phyloP scores from a whole-genome alignment of 225 moss, liverwort and hornwort genomes.

The Polytrichum commune region DNA sequence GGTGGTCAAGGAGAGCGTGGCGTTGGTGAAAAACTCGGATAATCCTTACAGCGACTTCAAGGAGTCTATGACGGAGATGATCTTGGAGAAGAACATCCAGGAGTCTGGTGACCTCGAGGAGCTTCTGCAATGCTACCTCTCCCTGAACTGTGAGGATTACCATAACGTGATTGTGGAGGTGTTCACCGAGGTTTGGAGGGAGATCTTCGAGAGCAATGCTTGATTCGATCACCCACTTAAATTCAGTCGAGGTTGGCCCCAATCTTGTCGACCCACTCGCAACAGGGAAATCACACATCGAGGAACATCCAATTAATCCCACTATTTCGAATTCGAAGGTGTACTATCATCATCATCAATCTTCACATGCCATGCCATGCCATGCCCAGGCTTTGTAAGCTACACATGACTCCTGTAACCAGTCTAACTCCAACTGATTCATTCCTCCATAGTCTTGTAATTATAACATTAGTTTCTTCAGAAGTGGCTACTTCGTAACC shows the following conservation, averaged over 20 bases:
- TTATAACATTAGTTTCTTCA: too few relatives aligned
- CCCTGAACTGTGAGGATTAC: constrained; percentile 53
- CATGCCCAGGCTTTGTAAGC: too few relatives aligned
- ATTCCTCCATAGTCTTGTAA: too few relatives aligned
- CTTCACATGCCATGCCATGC: too few relatives aligned
- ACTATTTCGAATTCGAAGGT: too few relatives aligned
- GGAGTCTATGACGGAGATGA: constrained; percentile 72
- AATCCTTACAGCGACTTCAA: constrained; percentile 59
- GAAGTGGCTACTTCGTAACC: too few relatives aligned
- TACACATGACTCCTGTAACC: too few relatives aligned
- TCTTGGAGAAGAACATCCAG: constrained; percentile 64
- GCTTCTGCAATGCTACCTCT: constrained; percentile 53
- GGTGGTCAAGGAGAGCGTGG: constrained; percentile 58
- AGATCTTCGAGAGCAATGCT: constrained; percentile 36
- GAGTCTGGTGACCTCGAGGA: constrained; percentile 59
- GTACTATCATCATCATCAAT: too few relatives aligned
- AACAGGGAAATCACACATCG: too few relatives aligned
- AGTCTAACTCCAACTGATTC: too few relatives aligned
- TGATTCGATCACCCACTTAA: background rate
- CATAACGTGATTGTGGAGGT: constrained; percentile 64
- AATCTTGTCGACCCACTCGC: constrained; percentile 1
- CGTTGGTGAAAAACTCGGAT: constrained; percentile 58
- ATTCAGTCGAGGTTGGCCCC: background rate
- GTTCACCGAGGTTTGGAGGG: constrained; percentile 60
- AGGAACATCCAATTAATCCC: too few relatives aligned